These are phyloP conservation scores for Nevesoporus exiguus DNA, from an alignment of 768 basidiomycete genomes.

Conservation along the genomic window DNA sequence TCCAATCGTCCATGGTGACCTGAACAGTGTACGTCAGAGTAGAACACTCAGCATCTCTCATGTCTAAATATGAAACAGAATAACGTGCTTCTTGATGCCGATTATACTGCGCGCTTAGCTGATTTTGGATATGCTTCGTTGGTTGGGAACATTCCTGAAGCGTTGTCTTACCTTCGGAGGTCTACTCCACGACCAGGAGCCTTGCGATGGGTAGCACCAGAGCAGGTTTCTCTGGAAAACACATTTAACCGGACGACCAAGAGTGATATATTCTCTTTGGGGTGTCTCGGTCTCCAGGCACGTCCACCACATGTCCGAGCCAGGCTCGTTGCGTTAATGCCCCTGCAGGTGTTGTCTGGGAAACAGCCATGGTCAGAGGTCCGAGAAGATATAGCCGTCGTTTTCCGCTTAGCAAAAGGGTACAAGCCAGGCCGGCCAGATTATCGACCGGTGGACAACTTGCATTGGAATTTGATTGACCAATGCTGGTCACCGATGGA, in stretches of 20 bases:
- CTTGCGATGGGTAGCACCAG: background rate
- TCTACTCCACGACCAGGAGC: background rate
- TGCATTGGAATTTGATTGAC: conserved; percentile 9
- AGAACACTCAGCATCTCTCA: no score
- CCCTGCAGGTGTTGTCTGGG: conserved; percentile 7
- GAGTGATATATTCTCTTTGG: background rate
- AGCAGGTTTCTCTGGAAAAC: background rate
- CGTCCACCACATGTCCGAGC: background rate
- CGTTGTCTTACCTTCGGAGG: conserved; percentile 1
- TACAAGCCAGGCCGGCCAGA: conserved; percentile 4
- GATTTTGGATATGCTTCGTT: conserved; percentile 42
- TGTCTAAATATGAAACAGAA: conserved; percentile 7
- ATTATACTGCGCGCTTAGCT: conserved; percentile 35
- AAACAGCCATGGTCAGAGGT: background rate
- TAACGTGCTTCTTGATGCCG: conserved; percentile 14
- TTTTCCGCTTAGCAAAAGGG: conserved; percentile 6
- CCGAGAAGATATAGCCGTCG: background rate
- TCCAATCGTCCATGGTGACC: conserved; percentile 17
- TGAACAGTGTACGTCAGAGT: conserved; percentile 10
- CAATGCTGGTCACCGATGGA: background rate
- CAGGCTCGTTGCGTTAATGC: background rate
- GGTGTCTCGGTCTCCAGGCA: background rate
- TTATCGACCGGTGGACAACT: background rate
- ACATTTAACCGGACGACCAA: background rate
- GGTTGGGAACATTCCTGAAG: conserved; percentile 7